Percentiles rank a stretch among this genome's conserved stretches.
phyloP scores from a whole-genome alignment of 208 protist genomes.

The Endotrypanum monterogeii region DNA sequence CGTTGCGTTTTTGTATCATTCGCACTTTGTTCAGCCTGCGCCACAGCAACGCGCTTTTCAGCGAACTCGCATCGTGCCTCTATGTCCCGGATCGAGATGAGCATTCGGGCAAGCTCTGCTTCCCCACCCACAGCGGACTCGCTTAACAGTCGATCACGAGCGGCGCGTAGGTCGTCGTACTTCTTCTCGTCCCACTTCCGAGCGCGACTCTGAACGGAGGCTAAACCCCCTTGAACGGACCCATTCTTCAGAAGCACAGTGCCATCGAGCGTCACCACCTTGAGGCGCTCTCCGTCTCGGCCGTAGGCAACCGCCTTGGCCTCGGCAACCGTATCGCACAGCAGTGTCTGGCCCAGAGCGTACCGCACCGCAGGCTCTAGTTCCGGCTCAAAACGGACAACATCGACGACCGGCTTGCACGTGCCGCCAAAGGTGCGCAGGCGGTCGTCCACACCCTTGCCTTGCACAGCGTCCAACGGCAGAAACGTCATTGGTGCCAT shows the following conservation, averaged over 20 bases:
- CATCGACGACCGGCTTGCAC: conserved; percentile 93
- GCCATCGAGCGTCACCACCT: conserved; percentile 96
- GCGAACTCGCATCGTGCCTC: conserved; percentile 68
- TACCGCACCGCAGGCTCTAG: conserved; percentile 93
- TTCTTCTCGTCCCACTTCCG: conserved; percentile 94
- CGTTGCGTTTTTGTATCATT: conserved; percentile 45
- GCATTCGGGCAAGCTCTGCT: conserved; percentile 71
- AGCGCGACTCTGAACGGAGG: conserved; percentile 78
- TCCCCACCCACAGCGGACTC: conserved; percentile 66
- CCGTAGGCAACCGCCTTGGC: conserved; percentile 90
- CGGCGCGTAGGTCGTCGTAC: conserved; percentile 77
- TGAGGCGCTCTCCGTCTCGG: conserved; percentile 68
- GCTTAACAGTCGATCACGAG: conserved; percentile 66
- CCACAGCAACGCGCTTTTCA: conserved; percentile 42
- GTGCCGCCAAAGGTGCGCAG: conserved; percentile 91
- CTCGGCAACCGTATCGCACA: conserved; percentile 95
- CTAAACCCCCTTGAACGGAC: conserved; percentile 94
- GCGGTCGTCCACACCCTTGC: conserved; percentile 89
- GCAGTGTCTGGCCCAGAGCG: conserved; percentile 95
- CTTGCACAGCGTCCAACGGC: conserved; percentile 92
- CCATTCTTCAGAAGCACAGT: conserved; percentile 95
- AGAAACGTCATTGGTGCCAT: conserved; percentile 96
- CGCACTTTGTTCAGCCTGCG: conserved; percentile 36
- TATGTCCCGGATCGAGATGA: conserved; percentile 72
- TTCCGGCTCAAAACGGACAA: conserved; percentile 87